Evolutionary conservation across 371 early-diverging fungal genomes (phyloP).

Genomic region (Gilbertella persicaria): DNA sequence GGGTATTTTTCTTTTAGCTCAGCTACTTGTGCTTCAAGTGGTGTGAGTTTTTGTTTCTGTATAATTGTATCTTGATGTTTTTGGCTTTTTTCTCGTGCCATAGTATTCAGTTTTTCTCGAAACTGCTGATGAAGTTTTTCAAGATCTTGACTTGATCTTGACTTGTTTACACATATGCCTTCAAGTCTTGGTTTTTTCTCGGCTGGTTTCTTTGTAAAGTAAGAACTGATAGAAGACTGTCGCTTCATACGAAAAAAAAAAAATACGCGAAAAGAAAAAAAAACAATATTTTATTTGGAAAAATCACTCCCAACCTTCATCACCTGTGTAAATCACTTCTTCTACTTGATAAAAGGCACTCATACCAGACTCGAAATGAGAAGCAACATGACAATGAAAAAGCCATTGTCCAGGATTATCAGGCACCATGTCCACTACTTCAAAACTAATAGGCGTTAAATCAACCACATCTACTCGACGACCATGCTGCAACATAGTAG

Average conservation of each 20-base stretch:
- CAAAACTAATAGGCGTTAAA: slow-evolving; percentile 44
- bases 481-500: slow-evolving; percentile 42
- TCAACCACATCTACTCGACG: slow-evolving; percentile 54
- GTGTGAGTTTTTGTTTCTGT: slow-evolving; percentile 59
- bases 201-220: slow-evolving; percentile 16
- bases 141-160: background rate
- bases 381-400: slow-evolving; percentile 55
- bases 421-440: slow-evolving; percentile 49
- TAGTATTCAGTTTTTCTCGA: slow-evolving; percentile 27
- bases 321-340: slow-evolving; percentile 42
- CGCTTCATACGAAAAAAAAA: slow-evolving; percentile 26
- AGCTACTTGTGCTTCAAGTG: slow-evolving; percentile 79
- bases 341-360: slow-evolving; percentile 51
- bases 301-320: slow-evolving; percentile 52
- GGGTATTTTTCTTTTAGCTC: slow-evolving; percentile 73
- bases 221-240: slow-evolving; percentile 30
- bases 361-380: slow-evolving; percentile 53
- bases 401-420: slow-evolving; percentile 58
- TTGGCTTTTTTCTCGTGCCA: slow-evolving; percentile 14
- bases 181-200: slow-evolving; percentile 2
- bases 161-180: background rate
- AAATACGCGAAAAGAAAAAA: slow-evolving; percentile 7
- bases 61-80: slow-evolving; percentile 4
- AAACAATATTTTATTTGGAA: slow-evolving; percentile 1
- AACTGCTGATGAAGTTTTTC: slow-evolving; percentile 17